Conservation (phyloP, 2,329 filamentous ascomycete species). For the Arthroderma sp. region DNA sequence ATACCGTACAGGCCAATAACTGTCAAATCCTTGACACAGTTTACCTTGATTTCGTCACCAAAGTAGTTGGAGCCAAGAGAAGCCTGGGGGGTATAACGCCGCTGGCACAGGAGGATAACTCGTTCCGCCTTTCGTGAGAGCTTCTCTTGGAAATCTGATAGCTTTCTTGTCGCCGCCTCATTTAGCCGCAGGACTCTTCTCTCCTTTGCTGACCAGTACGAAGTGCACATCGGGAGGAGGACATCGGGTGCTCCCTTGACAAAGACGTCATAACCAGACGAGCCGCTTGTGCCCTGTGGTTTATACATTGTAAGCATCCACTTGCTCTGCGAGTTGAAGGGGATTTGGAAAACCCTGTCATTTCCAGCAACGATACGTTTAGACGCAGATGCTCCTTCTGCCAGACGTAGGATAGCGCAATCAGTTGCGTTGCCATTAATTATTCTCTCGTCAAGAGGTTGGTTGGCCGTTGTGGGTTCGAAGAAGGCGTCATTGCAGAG, state of each 20-base stretch:
- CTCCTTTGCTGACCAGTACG: constrained; percentile 44
- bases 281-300: constrained; percentile 16
- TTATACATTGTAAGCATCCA: constrained; percentile 59
- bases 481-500: constrained; percentile 68
- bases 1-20: constrained; percentile 48
- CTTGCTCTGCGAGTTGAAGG: constrained; percentile 76
- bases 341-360: constrained; percentile 54
- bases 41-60: constrained; percentile 45
- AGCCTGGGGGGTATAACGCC: constrained; percentile 42
- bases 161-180: constrained; percentile 30
- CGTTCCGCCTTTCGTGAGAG: constrained; percentile 59
- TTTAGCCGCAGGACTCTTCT: constrained; percentile 45
- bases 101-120: constrained; percentile 57
- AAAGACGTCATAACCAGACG: constrained; percentile 34
- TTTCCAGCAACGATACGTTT: constrained; percentile 49
- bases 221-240: constrained; percentile 56
- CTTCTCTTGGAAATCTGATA: constrained; percentile 51
- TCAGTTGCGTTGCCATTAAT: constrained; percentile 68
- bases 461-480: constrained; percentile 49
- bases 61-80: constrained; percentile 33
- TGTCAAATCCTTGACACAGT: constrained; percentile 39
- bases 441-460: constrained; percentile 49
- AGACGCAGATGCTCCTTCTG: constrained; percentile 52
- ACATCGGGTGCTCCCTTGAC: constrained; percentile 72
- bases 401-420: constrained; percentile 59